phyloP scores from a whole-genome alignment of 2,329 filamentous ascomycete species.

The Nigrograna mackinnonii region DNA sequence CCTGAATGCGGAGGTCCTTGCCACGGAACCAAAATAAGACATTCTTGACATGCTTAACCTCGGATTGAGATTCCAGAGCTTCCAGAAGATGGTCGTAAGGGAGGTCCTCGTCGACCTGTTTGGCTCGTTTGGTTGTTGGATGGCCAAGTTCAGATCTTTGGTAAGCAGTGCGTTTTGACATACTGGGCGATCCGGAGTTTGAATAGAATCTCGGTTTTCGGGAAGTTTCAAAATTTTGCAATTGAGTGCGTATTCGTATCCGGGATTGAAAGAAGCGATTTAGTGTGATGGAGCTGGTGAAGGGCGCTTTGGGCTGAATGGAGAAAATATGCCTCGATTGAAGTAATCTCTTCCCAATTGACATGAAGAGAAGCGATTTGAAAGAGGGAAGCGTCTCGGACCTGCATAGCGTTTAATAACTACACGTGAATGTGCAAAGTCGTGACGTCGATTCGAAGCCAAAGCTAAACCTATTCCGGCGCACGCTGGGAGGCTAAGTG shows the following conservation, averaged over 20 bases:
- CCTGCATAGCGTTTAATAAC: no score
- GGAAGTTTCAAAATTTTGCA: no score
- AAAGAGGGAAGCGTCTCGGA: no score
- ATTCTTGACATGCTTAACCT: constrained; percentile 41
- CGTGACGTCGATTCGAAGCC: neutral
- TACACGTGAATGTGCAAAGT: neutral
- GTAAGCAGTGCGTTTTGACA: constrained; percentile 36
- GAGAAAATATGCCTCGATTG: no score
- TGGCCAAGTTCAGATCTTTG: constrained; percentile 41
- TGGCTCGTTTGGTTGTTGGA: constrained; percentile 54
- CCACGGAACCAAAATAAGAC: constrained; percentile 57
- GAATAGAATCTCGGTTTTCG: no score
- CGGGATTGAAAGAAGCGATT: no score
- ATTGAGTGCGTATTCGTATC: no score
- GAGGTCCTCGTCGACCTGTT: constrained; percentile 50
- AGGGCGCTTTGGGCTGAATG: neutral
- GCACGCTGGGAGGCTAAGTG: no score
- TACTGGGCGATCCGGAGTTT: constrained; percentile 9
- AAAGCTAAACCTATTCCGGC: neutral
- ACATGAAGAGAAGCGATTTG: no score
- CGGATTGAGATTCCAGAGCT: constrained; percentile 43
- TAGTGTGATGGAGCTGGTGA: neutral
- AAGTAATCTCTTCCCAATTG: no score
- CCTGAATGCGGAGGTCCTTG: constrained; percentile 54
- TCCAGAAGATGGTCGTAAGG: constrained; percentile 48